Percentiles rank a stretch among this genome's conserved stretches.
Conservation (phyloP, 345 rosid species). For the thale cress (Arabidopsis thaliana) region TAIR10.1 NC_003075.7:14187001-14187500, state of each 20-base stretch:
- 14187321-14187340: slow-evolving; percentile 24
- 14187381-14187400: slow-evolving; percentile 37
- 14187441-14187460: neutral
- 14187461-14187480: slow-evolving; percentile 11
- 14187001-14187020: neutral
- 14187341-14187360: slow-evolving; percentile 29
- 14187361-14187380: slow-evolving; percentile 38
- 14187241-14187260: slow-evolving; percentile 8
- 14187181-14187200: slow-evolving; percentile 4
- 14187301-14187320: slow-evolving; percentile 17
- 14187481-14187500: neutral
- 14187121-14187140: slow-evolving; percentile 5
- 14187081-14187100: neutral
- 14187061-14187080: neutral
- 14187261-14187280: slow-evolving; percentile 8
- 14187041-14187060: neutral
- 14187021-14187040: neutral
- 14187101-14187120: neutral
- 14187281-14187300: slow-evolving; percentile 19
- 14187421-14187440: slow-evolving; percentile 23
- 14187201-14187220: neutral
- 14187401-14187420: slow-evolving; percentile 24
- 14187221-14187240: neutral
- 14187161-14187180: slow-evolving; percentile 27
- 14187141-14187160: slow-evolving; percentile 6